Conservation (phyloP, 1,139 yeast species). For the Fermentozyma sake region DNA sequence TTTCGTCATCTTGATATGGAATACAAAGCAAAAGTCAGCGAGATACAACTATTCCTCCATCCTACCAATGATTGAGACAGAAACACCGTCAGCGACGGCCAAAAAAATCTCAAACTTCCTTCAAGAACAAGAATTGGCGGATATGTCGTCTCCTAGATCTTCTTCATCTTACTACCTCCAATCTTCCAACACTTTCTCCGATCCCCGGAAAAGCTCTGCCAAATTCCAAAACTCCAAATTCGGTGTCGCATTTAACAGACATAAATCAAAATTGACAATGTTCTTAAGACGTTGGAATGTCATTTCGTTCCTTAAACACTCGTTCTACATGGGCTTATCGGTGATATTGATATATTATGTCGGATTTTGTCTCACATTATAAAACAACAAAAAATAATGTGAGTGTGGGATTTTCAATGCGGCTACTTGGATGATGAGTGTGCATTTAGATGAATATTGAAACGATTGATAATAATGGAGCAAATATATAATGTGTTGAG, state of each 20-base stretch:
- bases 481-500: too few relatives aligned
- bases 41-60: constrained; percentile 14
- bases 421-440: too few relatives aligned
- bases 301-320: constrained; percentile 10
- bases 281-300: constrained; percentile 15
- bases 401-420: not conserved
- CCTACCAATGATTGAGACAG: constrained; percentile 11
- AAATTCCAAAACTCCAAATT: not conserved
- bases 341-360: constrained; percentile 10
- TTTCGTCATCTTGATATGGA: constrained; percentile 25
- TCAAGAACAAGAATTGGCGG: constrained; percentile 13
- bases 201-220: not conserved
- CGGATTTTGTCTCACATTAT: constrained; percentile 8
- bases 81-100: constrained; percentile 8
- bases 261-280: too few relatives aligned
- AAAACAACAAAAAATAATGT: not conserved
- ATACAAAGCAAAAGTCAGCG: constrained; percentile 22
- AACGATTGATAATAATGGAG: constrained; percentile 1
- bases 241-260: too few relatives aligned
- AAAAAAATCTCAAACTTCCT: constrained; percentile 14
- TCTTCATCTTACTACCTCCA: constrained; percentile 10
- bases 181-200: constrained; percentile 6
- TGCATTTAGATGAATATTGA: constrained; percentile 12
- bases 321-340: constrained; percentile 4
- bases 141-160: constrained; percentile 4